phyloP scores from a whole-genome alignment of 2,329 filamentous ascomycete species.

The Claviceps lovelessii region DNA sequence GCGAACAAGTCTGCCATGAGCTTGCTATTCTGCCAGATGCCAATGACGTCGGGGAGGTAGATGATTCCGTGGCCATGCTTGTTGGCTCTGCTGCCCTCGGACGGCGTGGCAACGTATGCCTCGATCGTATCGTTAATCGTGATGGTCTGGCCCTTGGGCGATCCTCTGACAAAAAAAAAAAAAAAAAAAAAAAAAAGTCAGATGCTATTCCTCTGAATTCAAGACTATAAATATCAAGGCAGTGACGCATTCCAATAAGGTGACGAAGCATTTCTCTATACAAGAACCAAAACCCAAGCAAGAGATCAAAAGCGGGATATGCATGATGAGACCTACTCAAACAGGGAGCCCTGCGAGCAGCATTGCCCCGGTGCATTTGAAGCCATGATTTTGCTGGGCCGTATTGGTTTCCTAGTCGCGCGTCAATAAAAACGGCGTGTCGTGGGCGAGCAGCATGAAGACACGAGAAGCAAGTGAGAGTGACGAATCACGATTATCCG shows the following conservation, averaged over 20 bases:
- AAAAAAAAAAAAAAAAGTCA: not conserved
- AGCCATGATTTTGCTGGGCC: slow-evolving; percentile 26
- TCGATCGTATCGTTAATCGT: slow-evolving; percentile 28
- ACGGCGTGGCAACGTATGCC: slow-evolving; percentile 36
- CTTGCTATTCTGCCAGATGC: slow-evolving; percentile 26
- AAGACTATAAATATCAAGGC: no score
- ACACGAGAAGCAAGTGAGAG: no score
- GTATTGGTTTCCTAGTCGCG: not conserved
- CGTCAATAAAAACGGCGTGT: not conserved
- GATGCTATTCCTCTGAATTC: not conserved
- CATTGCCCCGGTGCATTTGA: slow-evolving; percentile 38
- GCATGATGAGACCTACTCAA: slow-evolving; percentile 30
- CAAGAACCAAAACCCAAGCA: not conserved
- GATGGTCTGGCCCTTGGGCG: slow-evolving; percentile 30
- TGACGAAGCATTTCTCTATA: no score
- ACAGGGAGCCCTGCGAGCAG: slow-evolving; percentile 37
- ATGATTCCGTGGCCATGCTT: slow-evolving; percentile 19
- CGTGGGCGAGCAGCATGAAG: no score
- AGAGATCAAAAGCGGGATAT: not conserved
- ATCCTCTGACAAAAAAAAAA: slow-evolving; percentile 23
- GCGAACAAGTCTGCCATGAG: slow-evolving; percentile 27
- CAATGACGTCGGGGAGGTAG: slow-evolving; percentile 24
- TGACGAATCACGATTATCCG: no score
- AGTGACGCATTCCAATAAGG: no score
- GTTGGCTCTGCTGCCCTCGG: slow-evolving; percentile 12